Base-by-base conservation (phyloP, 2,329 filamentous ascomycete genomes). In the Blastomyces emzantsi region DNA sequence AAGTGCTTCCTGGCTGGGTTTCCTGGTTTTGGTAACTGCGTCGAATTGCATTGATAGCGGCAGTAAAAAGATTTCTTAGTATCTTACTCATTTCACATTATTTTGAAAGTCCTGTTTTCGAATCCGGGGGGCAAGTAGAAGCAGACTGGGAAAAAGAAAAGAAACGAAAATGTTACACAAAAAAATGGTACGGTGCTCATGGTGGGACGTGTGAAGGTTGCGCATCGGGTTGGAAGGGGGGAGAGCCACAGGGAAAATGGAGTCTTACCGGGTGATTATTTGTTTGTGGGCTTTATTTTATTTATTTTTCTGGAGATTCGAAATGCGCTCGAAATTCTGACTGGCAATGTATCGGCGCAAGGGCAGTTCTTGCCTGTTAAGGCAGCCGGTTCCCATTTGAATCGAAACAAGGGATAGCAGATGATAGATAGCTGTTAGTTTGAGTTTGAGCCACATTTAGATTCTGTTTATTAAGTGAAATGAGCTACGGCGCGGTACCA, bases 41-140 rank as follows among this genome's bases (percentile, higher is more conserved):
- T 47, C 41, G 57, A 60, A 49, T 47, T 33, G 41, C 41, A 36
- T 60, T 60, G 45, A 41, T 30, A 60, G 17, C 41, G 25, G 43
- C 57, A 49, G 57, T 17, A 30, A 28, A 19, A 22, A 25, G 57
- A 3, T 60, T 47, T 33, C 28, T 33, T 47, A 4, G 43, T 13
- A 11, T 47, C 4, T 30, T 30, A 25, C 13, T 33, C 15, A 49
- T 47, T 25, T 49, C 17, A 33, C n/a, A 25, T 36, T 60, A 25
- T 30, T 47, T 49, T 60, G 6, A 9, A 45, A 30, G 5, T 2
- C 41, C 17, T 59, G 2, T 11, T 22, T 33, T 30, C 25, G 15
- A 19, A 28, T 59, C 47, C 7, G 28, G 25, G 3, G 28, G 52
- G 3, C 13, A 55, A 1, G 7, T 19, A n/a, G 25, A 17, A 39